Evolutionary conservation across 129 eudicot genomes (phyloP).

Genomic region (Scalesia atractyloides): DNA sequence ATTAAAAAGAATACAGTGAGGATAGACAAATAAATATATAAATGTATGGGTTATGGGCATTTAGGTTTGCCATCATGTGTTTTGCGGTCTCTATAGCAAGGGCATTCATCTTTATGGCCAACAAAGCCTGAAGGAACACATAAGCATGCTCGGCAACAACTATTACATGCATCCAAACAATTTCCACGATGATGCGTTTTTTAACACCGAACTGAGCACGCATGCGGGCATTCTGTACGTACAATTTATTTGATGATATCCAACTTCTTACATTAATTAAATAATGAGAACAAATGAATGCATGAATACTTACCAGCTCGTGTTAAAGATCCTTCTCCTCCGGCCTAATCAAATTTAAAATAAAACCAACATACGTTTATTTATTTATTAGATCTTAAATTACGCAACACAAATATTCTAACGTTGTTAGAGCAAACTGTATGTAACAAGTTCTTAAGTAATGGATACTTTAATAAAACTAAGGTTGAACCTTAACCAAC

Average conservation of each 20-base stretch:
- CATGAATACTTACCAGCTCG: conserved; percentile 24
- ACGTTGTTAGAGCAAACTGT: too few relatives aligned
- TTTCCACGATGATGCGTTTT: conserved; percentile 44
- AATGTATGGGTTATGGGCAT: conserved; percentile 28
- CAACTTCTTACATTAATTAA: background rate
- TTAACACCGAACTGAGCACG: conserved; percentile 29
- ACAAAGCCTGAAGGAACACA: conserved; percentile 40
- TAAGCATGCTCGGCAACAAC: conserved; percentile 35
- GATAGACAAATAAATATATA: too few relatives aligned
- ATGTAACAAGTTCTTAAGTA: too few relatives aligned
- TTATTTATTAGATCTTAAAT: background rate
- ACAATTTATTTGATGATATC: too few relatives aligned
- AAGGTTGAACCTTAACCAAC: too few relatives aligned
- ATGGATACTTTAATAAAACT: too few relatives aligned
- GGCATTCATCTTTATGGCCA: conserved; percentile 43
- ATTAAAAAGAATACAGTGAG: too few relatives aligned
- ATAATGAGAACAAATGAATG: background rate
- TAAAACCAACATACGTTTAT: background rate
- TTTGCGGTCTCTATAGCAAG: conserved; percentile 40
- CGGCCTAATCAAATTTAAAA: conserved; percentile 24
- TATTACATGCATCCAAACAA: conserved; percentile 34
- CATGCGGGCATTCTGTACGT: conserved; percentile 35
- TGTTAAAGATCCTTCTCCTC: conserved; percentile 38
- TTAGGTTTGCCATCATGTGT: conserved; percentile 39
- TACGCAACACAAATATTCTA: too few relatives aligned